phyloP scores from a whole-genome alignment of 495 filamentous ascomycete genomes.

The Aspergillus baeticus region DNA sequence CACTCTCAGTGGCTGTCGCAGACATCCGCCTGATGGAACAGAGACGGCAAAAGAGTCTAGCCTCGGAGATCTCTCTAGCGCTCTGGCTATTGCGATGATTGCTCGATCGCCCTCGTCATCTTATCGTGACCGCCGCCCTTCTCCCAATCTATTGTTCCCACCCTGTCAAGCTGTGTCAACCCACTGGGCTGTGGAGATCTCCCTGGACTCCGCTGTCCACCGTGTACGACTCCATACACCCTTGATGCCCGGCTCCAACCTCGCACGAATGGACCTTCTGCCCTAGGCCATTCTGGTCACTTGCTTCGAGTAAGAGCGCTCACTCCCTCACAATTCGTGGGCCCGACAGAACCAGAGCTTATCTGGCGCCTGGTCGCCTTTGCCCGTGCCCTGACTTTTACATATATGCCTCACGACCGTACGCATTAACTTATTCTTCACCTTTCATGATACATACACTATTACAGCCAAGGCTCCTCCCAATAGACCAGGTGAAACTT shows the following conservation, averaged over 20 bases:
- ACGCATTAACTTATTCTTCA: not conserved
- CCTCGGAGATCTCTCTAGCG: constrained; percentile 14
- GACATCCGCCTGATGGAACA: constrained; percentile 16
- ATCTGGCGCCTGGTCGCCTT: constrained; percentile 18
- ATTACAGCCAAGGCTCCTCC: constrained; percentile 5
- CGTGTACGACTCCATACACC: constrained; percentile 16
- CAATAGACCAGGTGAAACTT: not conserved
- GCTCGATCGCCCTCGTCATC: constrained; percentile 18
- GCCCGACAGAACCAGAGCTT: constrained; percentile 18
- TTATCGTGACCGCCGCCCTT: constrained; percentile 15
- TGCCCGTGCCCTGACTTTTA: constrained; percentile 16
- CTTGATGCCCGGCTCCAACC: constrained; percentile 15
- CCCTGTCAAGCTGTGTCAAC: constrained; percentile 9
- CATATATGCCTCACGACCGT: constrained; percentile 15
- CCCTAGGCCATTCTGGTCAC: constrained; percentile 8
- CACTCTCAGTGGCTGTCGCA: constrained; percentile 13
- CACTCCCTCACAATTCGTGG: constrained; percentile 13
- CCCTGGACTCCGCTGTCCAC: constrained; percentile 15
- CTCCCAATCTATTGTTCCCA: constrained; percentile 18
- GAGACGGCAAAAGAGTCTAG: constrained; percentile 15
- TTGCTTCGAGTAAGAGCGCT: not conserved
- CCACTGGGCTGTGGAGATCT: constrained; percentile 13
- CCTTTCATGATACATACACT: constrained; percentile 6
- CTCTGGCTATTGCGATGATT: constrained; percentile 11
- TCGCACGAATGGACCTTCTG: constrained; percentile 14